Percentiles rank a stretch among this genome's conserved stretches.
These are phyloP conservation scores for Penicillium arizonense DNA, from an alignment of 495 filamentous ascomycete genomes.

Conservation along the genomic window DNA sequence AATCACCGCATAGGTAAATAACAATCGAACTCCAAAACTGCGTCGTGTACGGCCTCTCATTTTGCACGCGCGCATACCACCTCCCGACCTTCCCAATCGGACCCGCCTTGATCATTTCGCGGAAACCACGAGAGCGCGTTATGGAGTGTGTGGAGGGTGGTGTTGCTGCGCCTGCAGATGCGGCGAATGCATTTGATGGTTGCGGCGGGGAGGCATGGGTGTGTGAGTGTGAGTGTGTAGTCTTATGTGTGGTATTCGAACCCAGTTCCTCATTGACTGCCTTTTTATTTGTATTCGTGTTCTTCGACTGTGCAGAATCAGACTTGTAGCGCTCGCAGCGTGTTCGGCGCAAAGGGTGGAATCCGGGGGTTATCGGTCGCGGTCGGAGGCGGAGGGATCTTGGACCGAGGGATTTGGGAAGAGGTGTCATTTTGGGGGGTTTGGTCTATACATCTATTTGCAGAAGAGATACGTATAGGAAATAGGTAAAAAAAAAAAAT, in stretches of 20 bases:
- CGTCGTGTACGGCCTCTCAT: slow-evolving; percentile 68
- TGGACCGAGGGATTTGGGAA: slow-evolving; percentile 3
- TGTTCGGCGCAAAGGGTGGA: slow-evolving; percentile 16
- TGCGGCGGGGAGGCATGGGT: slow-evolving; percentile 1
- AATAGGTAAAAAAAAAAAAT: background rate
- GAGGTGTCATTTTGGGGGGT: background rate
- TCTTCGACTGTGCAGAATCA: slow-evolving; percentile 7
- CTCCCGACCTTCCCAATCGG: slow-evolving; percentile 38
- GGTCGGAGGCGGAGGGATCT: slow-evolving; percentile 14
- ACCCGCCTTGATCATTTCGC: slow-evolving; percentile 57
- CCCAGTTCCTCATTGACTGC: background rate
- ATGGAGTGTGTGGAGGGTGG: slow-evolving; percentile 34
- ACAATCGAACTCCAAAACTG: slow-evolving; percentile 73
- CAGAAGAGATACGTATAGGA: background rate
- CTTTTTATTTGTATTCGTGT: background rate
- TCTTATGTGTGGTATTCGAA: background rate
- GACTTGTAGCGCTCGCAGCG: slow-evolving; percentile 31
- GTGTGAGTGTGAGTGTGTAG: background rate
- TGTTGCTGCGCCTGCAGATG: slow-evolving; percentile 18
- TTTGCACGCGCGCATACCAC: slow-evolving; percentile 67
- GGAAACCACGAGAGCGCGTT: slow-evolving; percentile 53
- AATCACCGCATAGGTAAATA: slow-evolving; percentile 77
- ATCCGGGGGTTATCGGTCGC: slow-evolving; percentile 10
- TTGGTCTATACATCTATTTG: slow-evolving; percentile 2
- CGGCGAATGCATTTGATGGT: slow-evolving; percentile 6